These are phyloP conservation scores for Cyberlindnera petersonii DNA, from an alignment of 805 yeast species.

Conservation along the genomic window DNA sequence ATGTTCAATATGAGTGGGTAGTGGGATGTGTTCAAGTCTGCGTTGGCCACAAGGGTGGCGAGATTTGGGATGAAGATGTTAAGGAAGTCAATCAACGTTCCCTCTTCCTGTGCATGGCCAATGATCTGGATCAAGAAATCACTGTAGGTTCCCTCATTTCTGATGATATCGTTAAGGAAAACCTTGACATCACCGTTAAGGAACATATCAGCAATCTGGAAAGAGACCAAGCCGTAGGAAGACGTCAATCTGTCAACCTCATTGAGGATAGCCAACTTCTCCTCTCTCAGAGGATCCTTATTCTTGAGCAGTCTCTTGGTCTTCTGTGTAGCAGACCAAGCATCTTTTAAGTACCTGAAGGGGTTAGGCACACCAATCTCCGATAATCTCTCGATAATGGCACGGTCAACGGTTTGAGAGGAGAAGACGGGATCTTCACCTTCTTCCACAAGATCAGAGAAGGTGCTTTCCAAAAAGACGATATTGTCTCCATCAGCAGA, in stretches of 20 bases:
- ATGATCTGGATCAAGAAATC: slow-evolving; percentile 57
- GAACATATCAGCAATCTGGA: slow-evolving; percentile 58
- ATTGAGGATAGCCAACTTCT: slow-evolving; percentile 39
- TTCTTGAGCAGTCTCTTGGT: slow-evolving; percentile 40
- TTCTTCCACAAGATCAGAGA: slow-evolving; percentile 23
- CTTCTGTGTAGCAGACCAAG: slow-evolving; percentile 41
- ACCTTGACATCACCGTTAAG: slow-evolving; percentile 28
- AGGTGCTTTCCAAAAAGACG: slow-evolving; percentile 23
- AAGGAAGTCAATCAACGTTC: slow-evolving; percentile 55
- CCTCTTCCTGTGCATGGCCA: slow-evolving; percentile 61
- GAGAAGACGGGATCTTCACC: slow-evolving; percentile 20
- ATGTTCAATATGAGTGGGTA: slow-evolving; percentile 52
- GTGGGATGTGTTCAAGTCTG: slow-evolving; percentile 47
- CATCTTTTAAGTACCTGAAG: slow-evolving; percentile 42
- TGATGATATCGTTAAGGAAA: slow-evolving; percentile 30
- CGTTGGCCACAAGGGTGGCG: slow-evolving; percentile 31
- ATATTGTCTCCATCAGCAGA: slow-evolving; percentile 5
- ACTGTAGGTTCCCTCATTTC: slow-evolving; percentile 27
- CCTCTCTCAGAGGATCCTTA: slow-evolving; percentile 36
- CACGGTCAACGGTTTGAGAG: slow-evolving; percentile 38
- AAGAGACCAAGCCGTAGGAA: slow-evolving; percentile 63
- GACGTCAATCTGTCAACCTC: slow-evolving; percentile 47
- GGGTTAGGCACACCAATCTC: slow-evolving; percentile 49
- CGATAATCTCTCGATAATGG: slow-evolving; percentile 52
- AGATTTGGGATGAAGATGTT: slow-evolving; percentile 42